phyloP scores from a whole-genome alignment of 768 basidiomycete species.

The Mycena amicta region DNA sequence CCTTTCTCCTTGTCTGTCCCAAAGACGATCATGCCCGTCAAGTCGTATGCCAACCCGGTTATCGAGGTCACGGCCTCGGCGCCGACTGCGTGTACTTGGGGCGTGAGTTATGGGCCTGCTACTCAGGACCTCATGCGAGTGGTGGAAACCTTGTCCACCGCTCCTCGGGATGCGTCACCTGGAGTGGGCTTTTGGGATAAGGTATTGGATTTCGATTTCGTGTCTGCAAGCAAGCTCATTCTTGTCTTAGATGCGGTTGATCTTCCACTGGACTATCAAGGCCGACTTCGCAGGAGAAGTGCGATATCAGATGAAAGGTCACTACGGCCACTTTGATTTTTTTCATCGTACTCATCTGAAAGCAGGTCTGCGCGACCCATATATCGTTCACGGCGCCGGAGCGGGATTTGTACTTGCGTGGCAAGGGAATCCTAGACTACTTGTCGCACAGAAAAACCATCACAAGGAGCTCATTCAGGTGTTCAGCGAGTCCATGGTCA shows the following conservation, averaged over 20 bases:
- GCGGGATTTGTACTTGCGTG: conserved; percentile 89
- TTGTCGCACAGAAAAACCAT: conserved; percentile 69
- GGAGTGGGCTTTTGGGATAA: conserved; percentile 96
- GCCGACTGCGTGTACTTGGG: conserved; percentile 84
- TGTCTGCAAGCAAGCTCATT: too few species aligned
- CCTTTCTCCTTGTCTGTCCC: conserved; percentile 68
- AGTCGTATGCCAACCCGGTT: conserved; percentile 81
- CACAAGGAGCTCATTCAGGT: conserved; percentile 84
- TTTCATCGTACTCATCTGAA: conserved; percentile 4
- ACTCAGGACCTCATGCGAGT: conserved; percentile 86
- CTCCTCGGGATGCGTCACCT: conserved; percentile 81
- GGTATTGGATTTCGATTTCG: too few species aligned
- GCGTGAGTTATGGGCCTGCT: conserved; percentile 81
- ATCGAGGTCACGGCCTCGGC: conserved; percentile 66
- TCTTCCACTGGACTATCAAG: conserved; percentile 81
- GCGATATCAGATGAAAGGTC: conserved; percentile 86
- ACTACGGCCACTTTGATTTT: conserved; percentile 8
- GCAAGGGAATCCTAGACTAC: conserved; percentile 72
- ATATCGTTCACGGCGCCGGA: conserved; percentile 65
- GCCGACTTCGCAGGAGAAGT: conserved; percentile 71
- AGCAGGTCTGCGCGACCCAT: conserved; percentile 82
- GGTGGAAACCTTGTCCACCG: conserved; percentile 76
- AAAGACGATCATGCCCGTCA: conserved; percentile 94
- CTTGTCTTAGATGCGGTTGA: conserved; percentile 59
- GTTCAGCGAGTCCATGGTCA: conserved; percentile 73